Conservation (phyloP, 495 filamentous ascomycete genomes). For the Annulohypoxylon bovei region DNA sequence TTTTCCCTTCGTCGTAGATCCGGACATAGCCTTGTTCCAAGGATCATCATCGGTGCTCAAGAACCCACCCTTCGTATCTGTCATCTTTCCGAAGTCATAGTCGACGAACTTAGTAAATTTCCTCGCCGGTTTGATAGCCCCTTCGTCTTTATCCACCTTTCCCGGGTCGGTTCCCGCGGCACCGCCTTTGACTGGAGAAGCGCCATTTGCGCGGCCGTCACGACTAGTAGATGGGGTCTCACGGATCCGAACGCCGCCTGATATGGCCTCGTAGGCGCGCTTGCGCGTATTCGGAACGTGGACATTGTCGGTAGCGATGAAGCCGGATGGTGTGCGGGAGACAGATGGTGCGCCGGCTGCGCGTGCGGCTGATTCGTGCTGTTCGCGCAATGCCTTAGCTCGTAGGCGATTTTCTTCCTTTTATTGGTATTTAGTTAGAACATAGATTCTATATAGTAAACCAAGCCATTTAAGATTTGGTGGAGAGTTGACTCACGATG, state of each 20-base stretch:
- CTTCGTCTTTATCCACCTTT: conserved; percentile 54
- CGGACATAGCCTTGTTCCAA: conserved; percentile 78
- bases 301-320: conserved; percentile 51
- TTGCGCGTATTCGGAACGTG: conserved; percentile 54
- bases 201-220: conserved; percentile 65
- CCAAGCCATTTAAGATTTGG: not conserved
- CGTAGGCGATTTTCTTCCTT: conserved; percentile 91
- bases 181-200: conserved; percentile 40
- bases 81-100: conserved; percentile 97
- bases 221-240: conserved; percentile 70
- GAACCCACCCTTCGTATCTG: conserved; percentile 96
- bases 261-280: conserved; percentile 69
- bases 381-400: conserved; percentile 87
- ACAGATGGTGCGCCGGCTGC: conserved; percentile 42
- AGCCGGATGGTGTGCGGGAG: conserved; percentile 52
- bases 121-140: conserved; percentile 71
- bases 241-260: conserved; percentile 51
- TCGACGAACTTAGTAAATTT: conserved; percentile 95
- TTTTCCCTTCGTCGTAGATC: conserved; percentile 49
- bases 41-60: conserved; percentile 89
- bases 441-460: not conserved
- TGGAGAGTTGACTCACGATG: conserved; percentile 62
- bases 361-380: conserved; percentile 66
- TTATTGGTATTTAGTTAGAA: conserved; percentile 3
- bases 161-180: conserved; percentile 48